Evolutionary conservation across 1,284 basidiomycete species (phyloP).

Genomic region (Exobasidium cylindrosporum): DNA sequence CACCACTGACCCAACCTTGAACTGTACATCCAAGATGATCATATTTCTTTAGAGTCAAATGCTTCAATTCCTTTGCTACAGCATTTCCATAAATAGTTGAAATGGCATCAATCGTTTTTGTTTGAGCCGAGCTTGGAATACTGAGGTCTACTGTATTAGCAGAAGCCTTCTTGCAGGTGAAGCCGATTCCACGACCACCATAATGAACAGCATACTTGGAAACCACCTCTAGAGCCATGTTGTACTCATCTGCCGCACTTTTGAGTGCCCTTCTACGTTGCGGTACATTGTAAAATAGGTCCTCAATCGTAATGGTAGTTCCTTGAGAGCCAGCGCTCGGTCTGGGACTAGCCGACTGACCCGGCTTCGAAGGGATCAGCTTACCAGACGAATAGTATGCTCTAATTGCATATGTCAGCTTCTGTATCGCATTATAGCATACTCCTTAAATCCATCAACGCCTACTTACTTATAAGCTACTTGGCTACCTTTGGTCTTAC

Average conservation of each 20-base stretch:
- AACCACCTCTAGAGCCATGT: slow-evolving; percentile 85
- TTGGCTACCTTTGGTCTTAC: slow-evolving; percentile 61
- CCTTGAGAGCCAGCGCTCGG: slow-evolving; percentile 92
- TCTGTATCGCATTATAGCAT: too few species aligned
- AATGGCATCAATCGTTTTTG: slow-evolving; percentile 71
- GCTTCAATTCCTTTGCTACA: slow-evolving; percentile 76
- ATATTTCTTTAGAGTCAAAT: slow-evolving; percentile 46
- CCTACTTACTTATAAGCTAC: slow-evolving; percentile 40
- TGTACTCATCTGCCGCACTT: slow-evolving; percentile 85
- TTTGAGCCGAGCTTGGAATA: slow-evolving; percentile 65
- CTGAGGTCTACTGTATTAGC: slow-evolving; percentile 65
- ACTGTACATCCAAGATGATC: slow-evolving; percentile 29
- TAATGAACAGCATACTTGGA: slow-evolving; percentile 73
- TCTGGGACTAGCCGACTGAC: slow-evolving; percentile 61
- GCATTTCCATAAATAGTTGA: slow-evolving; percentile 75
- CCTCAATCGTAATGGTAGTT: slow-evolving; percentile 87
- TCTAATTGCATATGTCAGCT: too few species aligned
- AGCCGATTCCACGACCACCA: slow-evolving; percentile 64
- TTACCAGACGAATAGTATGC: slow-evolving; percentile 43
- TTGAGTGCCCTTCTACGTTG: slow-evolving; percentile 81
- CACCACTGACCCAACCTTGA: slow-evolving; percentile 76
- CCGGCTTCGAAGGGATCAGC: slow-evolving; percentile 34
- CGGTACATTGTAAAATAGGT: slow-evolving; percentile 92
- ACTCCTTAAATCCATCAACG: too few species aligned
- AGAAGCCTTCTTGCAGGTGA: slow-evolving; percentile 61